Conservation (phyloP, 192 early-diverging fungal genomes). For the Geosiphon pyriformis region DNA sequence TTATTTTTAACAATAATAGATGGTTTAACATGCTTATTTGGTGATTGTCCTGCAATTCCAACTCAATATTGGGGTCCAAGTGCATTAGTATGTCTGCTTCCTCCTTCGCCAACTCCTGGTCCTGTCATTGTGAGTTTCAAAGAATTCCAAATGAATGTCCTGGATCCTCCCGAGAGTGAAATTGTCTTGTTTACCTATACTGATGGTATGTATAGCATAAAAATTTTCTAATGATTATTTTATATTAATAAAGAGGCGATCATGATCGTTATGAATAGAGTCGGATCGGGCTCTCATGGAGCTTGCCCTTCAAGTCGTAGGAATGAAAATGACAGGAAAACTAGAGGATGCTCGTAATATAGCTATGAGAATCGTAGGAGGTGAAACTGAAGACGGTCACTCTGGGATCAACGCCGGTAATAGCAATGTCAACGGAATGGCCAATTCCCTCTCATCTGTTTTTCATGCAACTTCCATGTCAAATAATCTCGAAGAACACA, state of each 20-base stretch:
- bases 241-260: slow-evolving; percentile 26
- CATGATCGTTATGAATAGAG: slow-evolving; percentile 51
- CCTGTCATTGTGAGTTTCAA: slow-evolving; percentile 61
- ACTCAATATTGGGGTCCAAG: slow-evolving; percentile 76
- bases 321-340: slow-evolving; percentile 76
- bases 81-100: slow-evolving; percentile 78
- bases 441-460: slow-evolving; percentile 24
- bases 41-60: slow-evolving; percentile 60
- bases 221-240: slow-evolving; percentile 14
- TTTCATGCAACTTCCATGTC: slow-evolving; percentile 26
- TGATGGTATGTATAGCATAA: slow-evolving; percentile 24
- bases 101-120: slow-evolving; percentile 68
- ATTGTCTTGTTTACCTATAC: slow-evolving; percentile 40
- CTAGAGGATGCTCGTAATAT: slow-evolving; percentile 69
- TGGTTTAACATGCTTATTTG: slow-evolving; percentile 67
- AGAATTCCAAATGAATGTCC: slow-evolving; percentile 40
- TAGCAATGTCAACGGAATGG: slow-evolving; percentile 29
- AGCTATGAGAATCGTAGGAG: slow-evolving; percentile 62
- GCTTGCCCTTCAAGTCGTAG: slow-evolving; percentile 82
- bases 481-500: slow-evolving; percentile 40
- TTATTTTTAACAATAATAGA: slow-evolving; percentile 27
- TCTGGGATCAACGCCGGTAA: slow-evolving; percentile 23
- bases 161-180: slow-evolving; percentile 31
- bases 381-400: slow-evolving; percentile 28
- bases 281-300: slow-evolving; percentile 88